Evolutionary conservation across 768 basidiomycete species (phyloP).

Genomic region (Chalciporus chontae): DNA sequence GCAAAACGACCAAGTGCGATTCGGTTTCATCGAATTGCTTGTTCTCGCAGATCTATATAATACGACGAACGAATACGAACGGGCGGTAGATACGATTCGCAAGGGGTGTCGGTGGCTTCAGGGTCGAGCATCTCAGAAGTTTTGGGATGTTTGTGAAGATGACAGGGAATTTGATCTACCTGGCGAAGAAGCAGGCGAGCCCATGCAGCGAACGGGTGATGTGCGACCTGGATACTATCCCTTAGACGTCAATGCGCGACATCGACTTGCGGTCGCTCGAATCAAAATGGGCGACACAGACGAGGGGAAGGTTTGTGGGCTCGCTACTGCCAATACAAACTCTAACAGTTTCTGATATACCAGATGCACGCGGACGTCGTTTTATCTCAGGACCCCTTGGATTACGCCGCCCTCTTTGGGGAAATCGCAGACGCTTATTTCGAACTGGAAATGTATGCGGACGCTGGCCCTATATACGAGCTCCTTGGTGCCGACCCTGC

Average conservation of each 20-base stretch:
- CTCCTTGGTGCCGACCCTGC: conserved; percentile 69
- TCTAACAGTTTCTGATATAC: not conserved
- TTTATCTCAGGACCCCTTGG: conserved; percentile 63
- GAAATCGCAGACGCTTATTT: conserved; percentile 87
- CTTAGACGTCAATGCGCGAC: conserved; percentile 52
- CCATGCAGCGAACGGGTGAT: conserved; percentile 39
- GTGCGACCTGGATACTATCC: conserved; percentile 48
- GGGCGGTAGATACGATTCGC: conserved; percentile 65
- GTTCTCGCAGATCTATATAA: conserved; percentile 85
- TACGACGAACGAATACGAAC: conserved; percentile 60
- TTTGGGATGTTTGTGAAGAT: conserved; percentile 81
- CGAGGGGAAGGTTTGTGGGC: conserved; percentile 78
- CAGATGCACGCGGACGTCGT: conserved; percentile 78
- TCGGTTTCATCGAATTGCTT: conserved; percentile 58
- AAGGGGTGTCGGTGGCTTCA: conserved; percentile 90
- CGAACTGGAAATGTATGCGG: conserved; percentile 61
- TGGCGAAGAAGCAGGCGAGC: conserved; percentile 50
- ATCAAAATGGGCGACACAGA: conserved; percentile 75
- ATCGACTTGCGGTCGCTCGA: conserved; percentile 79
- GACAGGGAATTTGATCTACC: conserved; percentile 78
- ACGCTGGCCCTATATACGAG: conserved; percentile 80
- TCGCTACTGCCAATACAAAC: not conserved
- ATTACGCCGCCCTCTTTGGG: conserved; percentile 73
- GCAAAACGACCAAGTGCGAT: conserved; percentile 11
- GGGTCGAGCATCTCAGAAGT: conserved; percentile 63